These are phyloP conservation scores for Kurtzmaniella fragi DNA, from an alignment of 805 yeast genomes.

Conservation along the genomic window DNA sequence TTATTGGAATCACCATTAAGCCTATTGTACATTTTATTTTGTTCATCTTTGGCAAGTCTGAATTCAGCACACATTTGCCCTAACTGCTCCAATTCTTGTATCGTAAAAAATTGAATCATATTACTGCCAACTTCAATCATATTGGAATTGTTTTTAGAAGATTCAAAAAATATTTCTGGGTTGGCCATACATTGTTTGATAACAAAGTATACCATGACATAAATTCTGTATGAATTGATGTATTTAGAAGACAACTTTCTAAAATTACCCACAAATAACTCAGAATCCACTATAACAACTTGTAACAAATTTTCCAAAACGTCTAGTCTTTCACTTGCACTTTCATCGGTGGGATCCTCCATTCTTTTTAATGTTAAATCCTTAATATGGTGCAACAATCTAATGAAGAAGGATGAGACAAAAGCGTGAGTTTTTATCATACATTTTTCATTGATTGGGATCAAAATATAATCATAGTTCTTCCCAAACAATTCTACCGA, in stretches of 20 bases:
- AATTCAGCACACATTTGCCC: slow-evolving; percentile 36
- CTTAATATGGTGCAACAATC: slow-evolving; percentile 34
- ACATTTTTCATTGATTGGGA: slow-evolving; percentile 31
- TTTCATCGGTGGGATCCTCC: slow-evolving; percentile 10
- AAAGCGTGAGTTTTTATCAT: slow-evolving; percentile 39
- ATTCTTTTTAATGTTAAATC: slow-evolving; percentile 16
- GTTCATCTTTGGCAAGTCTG: slow-evolving; percentile 29
- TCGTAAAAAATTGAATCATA: slow-evolving; percentile 32
- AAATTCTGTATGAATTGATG: slow-evolving; percentile 35
- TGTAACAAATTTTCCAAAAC: slow-evolving; percentile 28
- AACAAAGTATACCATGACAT: slow-evolving; percentile 37
- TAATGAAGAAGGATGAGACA: slow-evolving; percentile 32
- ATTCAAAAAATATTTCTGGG: slow-evolving; percentile 30
- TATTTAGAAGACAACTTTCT: slow-evolving; percentile 31
- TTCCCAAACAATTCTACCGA: slow-evolving; percentile 37
- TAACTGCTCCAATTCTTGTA: slow-evolving; percentile 30
- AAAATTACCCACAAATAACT: slow-evolving; percentile 39
- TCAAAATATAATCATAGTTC: slow-evolving; percentile 32
- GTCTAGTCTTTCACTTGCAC: slow-evolving; percentile 18
- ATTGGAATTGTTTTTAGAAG: slow-evolving; percentile 17
- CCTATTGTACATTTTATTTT: slow-evolving; percentile 5
- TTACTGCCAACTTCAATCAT: slow-evolving; percentile 26
- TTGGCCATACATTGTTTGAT: slow-evolving; percentile 38
- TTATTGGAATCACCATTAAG: neutral
- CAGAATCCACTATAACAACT: slow-evolving; percentile 32